Evolutionary conservation across 73 alveolate genomes (phyloP), one percentile per base, ranked within the genome.

Genomic region (Paramecium biaurelia): DNA sequence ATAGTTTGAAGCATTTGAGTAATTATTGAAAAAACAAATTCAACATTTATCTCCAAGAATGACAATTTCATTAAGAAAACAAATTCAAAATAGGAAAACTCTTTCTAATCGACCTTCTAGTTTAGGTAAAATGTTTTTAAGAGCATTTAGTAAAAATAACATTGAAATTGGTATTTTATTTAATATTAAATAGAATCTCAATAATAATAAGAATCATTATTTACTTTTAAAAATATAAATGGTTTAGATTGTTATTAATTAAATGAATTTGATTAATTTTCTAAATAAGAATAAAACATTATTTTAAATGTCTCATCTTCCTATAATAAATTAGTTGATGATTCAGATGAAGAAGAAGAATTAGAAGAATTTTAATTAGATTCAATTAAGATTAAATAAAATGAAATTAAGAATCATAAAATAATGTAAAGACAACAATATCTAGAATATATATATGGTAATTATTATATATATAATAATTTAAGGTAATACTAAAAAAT

Each of bases 191-290:
- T 63, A 63, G 84, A 63, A 63, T 26, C 24, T 26, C 45, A 63
- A 30, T 63, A 63, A 63, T 63, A 63, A 63, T 26, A 63, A 32
- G 84, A 63, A 32, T 49, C 84, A 63, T 30, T 63, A 32, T 63
- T 30, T 32, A 30, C 84, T 14, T 30, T 32, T 12, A 63, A 32
- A 23, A 63, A 63, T 30, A 63, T 63, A 2, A 63, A 63, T 63
- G 84, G 84, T 63, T 63, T 63, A 32, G 84, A 63, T 26, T 63
- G 84, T 63, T 63, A 63, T 63, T n/a, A 63, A 24, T 63, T 63
- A 14, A 26, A 63, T 63, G 84, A 63, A 63, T 32, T 63, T 30
- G 84, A 63, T 11, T 63, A 63, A 63, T 63, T 63, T 63, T 14
- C 84, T 30, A 63, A 63, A 12, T 34, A 21, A 32, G 84, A 63